Evolutionary conservation across 108 stramenopile genomes (phyloP), one percentile per base, ranked within the genome.

Genomic region (Stephanodiscus minutulus): DNA sequence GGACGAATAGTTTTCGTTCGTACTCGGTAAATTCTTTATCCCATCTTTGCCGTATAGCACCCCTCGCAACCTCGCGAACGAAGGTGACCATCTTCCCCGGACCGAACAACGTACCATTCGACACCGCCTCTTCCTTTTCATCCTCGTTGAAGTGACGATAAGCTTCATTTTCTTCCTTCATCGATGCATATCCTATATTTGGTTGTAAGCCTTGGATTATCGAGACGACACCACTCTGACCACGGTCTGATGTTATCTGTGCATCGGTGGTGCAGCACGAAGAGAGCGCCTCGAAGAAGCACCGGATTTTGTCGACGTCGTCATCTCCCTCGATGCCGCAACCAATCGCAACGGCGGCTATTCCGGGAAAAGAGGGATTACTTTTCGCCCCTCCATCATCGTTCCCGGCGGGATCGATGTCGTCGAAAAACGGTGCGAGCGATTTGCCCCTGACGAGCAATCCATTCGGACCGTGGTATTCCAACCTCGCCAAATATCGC

Each of bases 41-140:
- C 73, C 53, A 79, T 64, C 52, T 66, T 50, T 55, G 77, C 17
- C 31, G 50, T 21, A 83, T 65, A 41, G 54, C 68, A 27, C 31
- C 44, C 65, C 31, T 10, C 24, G 82, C 84, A 57, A 83, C 36
- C 15, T 56, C 22, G 46, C 43, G 20, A 15, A 74, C 74, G 72
- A 87, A 87, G 35, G 75, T 81, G 5, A 84, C 88, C 92, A 93
- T 93, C 76, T 91, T 93, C 8, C 82, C 84, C 20, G 89, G 88
- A 21, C 92, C 92, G 50, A 93, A 78, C 11, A 93, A 78, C 11
- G 84, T 79, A 25, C 77, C 75, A 4, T 72, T 72, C 6, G 21
- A 10, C 0, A 66, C 52, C 12, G 62, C 79, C 76, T 79, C 68
- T 25, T 68, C 66, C 66, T 87, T 90, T 50, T 65, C 85, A 10